Evolutionary conservation across 2,329 filamentous ascomycete species (phyloP).

Genomic region (Leptographium lundbergii): DNA sequence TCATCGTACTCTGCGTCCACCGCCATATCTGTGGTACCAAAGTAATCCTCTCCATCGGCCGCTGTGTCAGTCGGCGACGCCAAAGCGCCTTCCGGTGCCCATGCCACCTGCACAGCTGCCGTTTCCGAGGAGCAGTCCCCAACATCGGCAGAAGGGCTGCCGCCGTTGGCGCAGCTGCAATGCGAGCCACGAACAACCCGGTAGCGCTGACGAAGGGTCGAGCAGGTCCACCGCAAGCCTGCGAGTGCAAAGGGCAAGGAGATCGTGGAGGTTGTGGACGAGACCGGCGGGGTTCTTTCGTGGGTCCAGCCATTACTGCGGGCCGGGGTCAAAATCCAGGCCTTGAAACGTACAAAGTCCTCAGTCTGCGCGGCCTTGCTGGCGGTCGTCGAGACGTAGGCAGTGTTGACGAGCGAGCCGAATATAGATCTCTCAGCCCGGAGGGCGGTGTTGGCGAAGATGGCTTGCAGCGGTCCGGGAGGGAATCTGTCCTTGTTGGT

Average conservation of each 20-base stretch:
- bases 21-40: background rate
- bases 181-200: slow-evolving; percentile 50
- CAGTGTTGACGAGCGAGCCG: slow-evolving; percentile 36
- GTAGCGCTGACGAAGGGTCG: slow-evolving; percentile 54
- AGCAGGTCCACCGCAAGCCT: slow-evolving; percentile 56
- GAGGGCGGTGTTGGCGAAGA: slow-evolving; percentile 59
- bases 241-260: slow-evolving; percentile 43
- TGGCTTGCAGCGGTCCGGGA: slow-evolving; percentile 41
- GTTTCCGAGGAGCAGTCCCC: background rate
- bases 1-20: too few relatives aligned
- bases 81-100: background rate
- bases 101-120: background rate
- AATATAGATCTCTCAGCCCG: slow-evolving; percentile 42
- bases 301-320: slow-evolving; percentile 39
- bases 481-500: slow-evolving; percentile 41
- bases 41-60: background rate
- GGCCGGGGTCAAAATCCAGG: slow-evolving; percentile 51
- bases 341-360: slow-evolving; percentile 52
- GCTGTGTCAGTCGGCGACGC: background rate
- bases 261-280: background rate
- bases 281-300: slow-evolving; percentile 5
- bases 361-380: slow-evolving; percentile 7
- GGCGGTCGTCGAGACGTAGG: background rate
- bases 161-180: slow-evolving; percentile 24
- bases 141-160: background rate